Base-by-base conservation (phyloP, 352 stramenopile genomes). In the Globisporangium nodosum region DNA sequence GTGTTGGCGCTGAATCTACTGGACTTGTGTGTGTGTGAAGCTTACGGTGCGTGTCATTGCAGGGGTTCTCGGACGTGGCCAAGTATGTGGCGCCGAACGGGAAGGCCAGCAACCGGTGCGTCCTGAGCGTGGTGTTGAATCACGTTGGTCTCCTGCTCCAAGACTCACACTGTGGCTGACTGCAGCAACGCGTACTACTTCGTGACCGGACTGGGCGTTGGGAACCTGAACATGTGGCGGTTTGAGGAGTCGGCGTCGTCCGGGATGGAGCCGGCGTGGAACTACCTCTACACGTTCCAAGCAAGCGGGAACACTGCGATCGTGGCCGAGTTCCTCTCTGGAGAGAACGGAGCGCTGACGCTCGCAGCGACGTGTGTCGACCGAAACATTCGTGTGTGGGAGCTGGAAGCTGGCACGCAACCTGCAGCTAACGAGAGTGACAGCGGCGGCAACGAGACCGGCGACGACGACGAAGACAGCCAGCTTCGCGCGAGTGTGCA, bases 21-120 rank as follows among this genome's bases (percentile, higher is more conserved):
- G 11, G 27, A 40, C 13, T 47, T 46, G 11, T 48, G 37, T 46
- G 37, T 46, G 45, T 58, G 30, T 16, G 51, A 58, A 45, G 67
- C 8, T 43, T 3, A 20, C 40, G 13, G 68, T 40, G 56, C 51
- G 11, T 43, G 8, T 58, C 49, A 45, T 58, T 31, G 4, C 63
- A 94, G 84, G 84, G 85, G 0, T 94, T 94, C 71, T 72, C 85
- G 5, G 82, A 90, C 54, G 81, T 76, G 21, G 79, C 72, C 1
- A 76, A 73, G n/a, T 87, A 77, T 55, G 46, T 70, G 37, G 24
- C 58, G 16, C 56, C 64, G 15, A 13, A 31, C 15, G 60, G 52
- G 5, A 50, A 39, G 18, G 31, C 48, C 15, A 39, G 39, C 11
- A 54, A 48, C n/a, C 60, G 58, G 62, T 71, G 46, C n/a, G 52